Evolutionary conservation across 108 stramenopile species (phyloP).

Genomic region (Parietichytrium sp.): DNA sequence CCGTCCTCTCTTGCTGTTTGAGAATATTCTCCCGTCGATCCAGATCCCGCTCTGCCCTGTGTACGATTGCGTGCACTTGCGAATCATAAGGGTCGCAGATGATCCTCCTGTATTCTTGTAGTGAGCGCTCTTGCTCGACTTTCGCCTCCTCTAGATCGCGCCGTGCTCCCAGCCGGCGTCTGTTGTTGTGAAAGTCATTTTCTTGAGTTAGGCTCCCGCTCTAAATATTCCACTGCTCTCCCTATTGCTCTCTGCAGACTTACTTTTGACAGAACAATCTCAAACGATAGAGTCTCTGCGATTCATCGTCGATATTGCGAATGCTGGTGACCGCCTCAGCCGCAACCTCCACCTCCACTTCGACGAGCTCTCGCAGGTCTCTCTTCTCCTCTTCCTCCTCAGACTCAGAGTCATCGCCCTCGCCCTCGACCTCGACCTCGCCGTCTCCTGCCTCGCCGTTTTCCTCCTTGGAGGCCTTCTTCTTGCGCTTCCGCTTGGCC

Average conservation of each 20-base stretch:
- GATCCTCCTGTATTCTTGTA: not conserved
- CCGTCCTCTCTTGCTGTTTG: not conserved
- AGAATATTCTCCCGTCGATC: conserved; percentile 20
- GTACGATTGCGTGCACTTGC: not conserved
- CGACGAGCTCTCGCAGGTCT: not conserved
- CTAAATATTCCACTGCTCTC: too few relatives aligned
- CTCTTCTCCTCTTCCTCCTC: not conserved
- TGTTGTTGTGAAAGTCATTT: too few relatives aligned
- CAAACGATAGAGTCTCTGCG: not conserved
- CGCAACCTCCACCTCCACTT: not conserved
- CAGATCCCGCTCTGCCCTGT: conserved; percentile 13
- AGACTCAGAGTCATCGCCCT: not conserved
- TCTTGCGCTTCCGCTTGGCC: too few relatives aligned
- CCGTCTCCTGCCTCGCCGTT: too few relatives aligned
- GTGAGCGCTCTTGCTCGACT: not conserved
- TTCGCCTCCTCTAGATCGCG: not conserved
- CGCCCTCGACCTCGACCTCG: too few relatives aligned
- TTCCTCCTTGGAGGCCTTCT: too few relatives aligned
- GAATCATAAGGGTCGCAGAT: conserved; percentile 24
- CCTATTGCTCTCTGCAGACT: too few relatives aligned
- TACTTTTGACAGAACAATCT: not conserved
- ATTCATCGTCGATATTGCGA: not conserved
- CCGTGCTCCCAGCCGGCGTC: not conserved
- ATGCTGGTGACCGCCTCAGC: not conserved
- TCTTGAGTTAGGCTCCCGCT: too few relatives aligned